Conservation (phyloP, 1,139 yeast genomes). For the Suhomyces bolitotheri region DNA sequence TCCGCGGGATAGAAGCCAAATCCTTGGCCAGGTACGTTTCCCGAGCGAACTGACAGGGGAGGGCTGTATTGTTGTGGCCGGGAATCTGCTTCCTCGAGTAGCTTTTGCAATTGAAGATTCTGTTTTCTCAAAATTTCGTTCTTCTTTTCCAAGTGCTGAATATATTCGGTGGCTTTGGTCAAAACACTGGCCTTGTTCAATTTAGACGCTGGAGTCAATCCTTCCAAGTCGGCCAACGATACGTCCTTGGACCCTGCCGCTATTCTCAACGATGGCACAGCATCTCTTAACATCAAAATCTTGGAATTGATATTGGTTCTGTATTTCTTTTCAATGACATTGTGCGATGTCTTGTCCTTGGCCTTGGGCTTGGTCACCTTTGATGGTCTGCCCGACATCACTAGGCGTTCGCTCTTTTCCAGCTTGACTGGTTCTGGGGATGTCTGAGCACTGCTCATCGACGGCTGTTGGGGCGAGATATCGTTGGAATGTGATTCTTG, state of each 20-base stretch:
- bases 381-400: conserved; percentile 6
- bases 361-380: conserved; percentile 37
- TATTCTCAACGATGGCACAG: conserved; percentile 66
- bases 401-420: conserved; percentile 7
- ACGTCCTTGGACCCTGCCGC: conserved; percentile 44
- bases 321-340: conserved; percentile 77
- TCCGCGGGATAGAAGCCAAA: conserved; percentile 29
- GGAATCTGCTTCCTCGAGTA: conserved; percentile 25
- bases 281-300: conserved; percentile 68
- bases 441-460: conserved; percentile 32
- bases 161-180: conserved; percentile 88
- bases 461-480: conserved; percentile 32
- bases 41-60: conserved; percentile 8
- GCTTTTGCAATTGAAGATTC: conserved; percentile 48
- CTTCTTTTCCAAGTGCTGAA: conserved; percentile 74
- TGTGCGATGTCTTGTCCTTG: conserved; percentile 70
- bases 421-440: conserved; percentile 30
- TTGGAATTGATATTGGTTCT: conserved; percentile 76
- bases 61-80: conserved; percentile 7
- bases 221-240: conserved; percentile 63
- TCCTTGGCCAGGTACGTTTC: conserved; percentile 11
- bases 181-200: conserved; percentile 87
- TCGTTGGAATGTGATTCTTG: conserved; percentile 24
- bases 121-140: conserved; percentile 60
- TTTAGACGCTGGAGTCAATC: conserved; percentile 83